These are phyloP conservation scores for Triangularia setosa DNA, from an alignment of 2,329 filamentous ascomycete genomes.

Conservation along the genomic window DNA sequence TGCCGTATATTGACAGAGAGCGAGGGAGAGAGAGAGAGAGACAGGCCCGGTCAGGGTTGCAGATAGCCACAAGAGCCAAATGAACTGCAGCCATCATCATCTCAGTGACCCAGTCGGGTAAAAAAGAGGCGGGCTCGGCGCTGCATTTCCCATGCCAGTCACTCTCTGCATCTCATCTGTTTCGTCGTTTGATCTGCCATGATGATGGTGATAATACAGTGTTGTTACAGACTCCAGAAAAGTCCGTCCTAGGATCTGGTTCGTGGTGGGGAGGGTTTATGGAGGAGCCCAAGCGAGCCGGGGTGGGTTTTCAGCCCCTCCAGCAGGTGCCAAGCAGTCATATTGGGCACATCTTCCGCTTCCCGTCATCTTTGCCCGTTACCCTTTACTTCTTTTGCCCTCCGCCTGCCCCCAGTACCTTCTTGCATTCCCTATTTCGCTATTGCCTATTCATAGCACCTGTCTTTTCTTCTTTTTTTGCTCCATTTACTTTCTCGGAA, in stretches of 20 bases:
- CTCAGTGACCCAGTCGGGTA: conserved; percentile 19
- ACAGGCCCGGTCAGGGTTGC: too few relatives aligned
- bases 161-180: too few relatives aligned
- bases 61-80: background rate
- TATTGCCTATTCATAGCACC: conserved; percentile 12
- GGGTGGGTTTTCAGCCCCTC: conserved; percentile 3
- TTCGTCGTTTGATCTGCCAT: too few relatives aligned
- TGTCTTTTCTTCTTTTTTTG: conserved; percentile 11
- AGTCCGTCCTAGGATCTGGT: too few relatives aligned
- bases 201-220: too few relatives aligned
- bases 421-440: background rate
- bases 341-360: conserved; percentile 21
- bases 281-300: background rate
- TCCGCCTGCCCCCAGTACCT: background rate
- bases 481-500: too few relatives aligned
- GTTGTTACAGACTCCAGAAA: too few relatives aligned
- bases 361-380: conserved; percentile 16
- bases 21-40: too few relatives aligned
- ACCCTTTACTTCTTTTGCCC: conserved; percentile 3
- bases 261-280: background rate
- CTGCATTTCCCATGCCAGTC: background rate
- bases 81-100: background rate
- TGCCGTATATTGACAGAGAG: too few relatives aligned
- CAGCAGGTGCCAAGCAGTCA: conserved; percentile 10
- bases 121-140: conserved; percentile 8